A percentile compares a stretch with the other conserved stretches of the same genome.
phyloP scores from a whole-genome alignment of 169 alveolate genomes.

The Eimeria praecox region DNA sequence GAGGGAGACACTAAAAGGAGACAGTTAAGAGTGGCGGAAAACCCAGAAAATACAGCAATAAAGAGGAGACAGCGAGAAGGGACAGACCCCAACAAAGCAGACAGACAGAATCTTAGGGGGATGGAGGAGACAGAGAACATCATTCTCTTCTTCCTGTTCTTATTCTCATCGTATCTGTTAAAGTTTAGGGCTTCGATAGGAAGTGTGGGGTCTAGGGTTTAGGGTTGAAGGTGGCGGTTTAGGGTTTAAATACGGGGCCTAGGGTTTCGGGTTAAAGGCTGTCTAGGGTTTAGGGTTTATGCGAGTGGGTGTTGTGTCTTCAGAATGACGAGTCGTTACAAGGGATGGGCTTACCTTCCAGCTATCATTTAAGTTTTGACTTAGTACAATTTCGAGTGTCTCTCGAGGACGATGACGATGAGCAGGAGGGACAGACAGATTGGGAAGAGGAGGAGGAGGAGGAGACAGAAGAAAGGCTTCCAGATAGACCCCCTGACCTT shows the following conservation, averaged over 20 bases:
- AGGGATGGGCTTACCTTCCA: slow-evolving; percentile 85
- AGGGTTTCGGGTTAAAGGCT: neutral
- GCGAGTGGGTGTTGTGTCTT: neutral
- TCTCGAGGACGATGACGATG: slow-evolving; percentile 84
- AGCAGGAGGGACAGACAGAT: neutral
- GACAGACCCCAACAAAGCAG: neutral
- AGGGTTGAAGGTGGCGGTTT: neutral
- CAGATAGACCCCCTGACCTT: slow-evolving; percentile 10
- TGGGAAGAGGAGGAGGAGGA: neutral
- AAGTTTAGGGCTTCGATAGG: neutral
- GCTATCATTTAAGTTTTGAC: slow-evolving; percentile 84
- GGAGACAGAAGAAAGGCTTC: neutral
- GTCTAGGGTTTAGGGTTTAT: slow-evolving; percentile 2
- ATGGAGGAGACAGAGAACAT: no score
- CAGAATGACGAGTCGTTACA: slow-evolving; percentile 83
- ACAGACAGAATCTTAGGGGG: neutral
- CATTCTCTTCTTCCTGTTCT: no score
- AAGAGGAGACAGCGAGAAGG: neutral
- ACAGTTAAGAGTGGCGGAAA: neutral
- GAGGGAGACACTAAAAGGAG: neutral
- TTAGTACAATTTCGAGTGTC: slow-evolving; percentile 84
- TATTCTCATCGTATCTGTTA: no score
- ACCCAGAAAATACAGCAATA: no score
- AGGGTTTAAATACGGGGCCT: neutral
- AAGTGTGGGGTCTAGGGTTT: neutral